A percentile compares a stretch with the other conserved stretches of the same genome.
These are phyloP conservation scores for Colletotrichum agaves DNA, from an alignment of 2,329 filamentous ascomycete species.

Conservation along the genomic window DNA sequence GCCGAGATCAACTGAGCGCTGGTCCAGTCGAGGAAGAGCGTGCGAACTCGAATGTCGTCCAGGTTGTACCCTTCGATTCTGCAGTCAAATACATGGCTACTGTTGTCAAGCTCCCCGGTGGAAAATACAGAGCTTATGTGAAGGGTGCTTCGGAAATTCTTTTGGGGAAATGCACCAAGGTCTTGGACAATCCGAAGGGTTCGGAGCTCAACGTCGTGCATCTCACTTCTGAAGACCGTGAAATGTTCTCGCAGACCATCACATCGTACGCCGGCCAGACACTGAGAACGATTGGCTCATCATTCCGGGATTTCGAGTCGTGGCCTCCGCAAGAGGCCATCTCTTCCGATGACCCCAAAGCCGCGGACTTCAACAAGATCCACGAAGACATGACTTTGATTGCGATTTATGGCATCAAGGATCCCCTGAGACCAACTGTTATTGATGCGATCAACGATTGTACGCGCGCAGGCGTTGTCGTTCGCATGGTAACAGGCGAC, in stretches of 20 bases:
- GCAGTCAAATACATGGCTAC: slow-evolving; percentile 75
- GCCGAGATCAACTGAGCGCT: slow-evolving; percentile 73
- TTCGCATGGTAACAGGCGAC: slow-evolving; percentile 70
- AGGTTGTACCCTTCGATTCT: slow-evolving; percentile 52
- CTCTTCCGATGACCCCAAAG: slow-evolving; percentile 64
- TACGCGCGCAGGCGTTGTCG: slow-evolving; percentile 72
- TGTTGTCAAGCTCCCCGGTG: slow-evolving; percentile 65
- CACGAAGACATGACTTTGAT: slow-evolving; percentile 51
- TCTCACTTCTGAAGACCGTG: slow-evolving; percentile 31
- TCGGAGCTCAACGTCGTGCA: slow-evolving; percentile 1
- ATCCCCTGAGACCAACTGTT: slow-evolving; percentile 72
- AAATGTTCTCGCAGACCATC: slow-evolving; percentile 46
- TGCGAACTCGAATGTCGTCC: slow-evolving; percentile 63
- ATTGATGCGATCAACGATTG: slow-evolving; percentile 70
- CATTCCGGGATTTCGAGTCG: slow-evolving; percentile 62
- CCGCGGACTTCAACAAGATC: slow-evolving; percentile 63
- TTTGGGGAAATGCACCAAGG: slow-evolving; percentile 53
- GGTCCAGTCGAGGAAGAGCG: slow-evolving; percentile 69
- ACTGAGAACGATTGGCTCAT: slow-evolving; percentile 53
- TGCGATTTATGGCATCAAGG: slow-evolving; percentile 71
- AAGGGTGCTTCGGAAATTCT: slow-evolving; percentile 65
- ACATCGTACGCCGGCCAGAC: slow-evolving; percentile 51
- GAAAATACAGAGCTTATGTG: slow-evolving; percentile 66
- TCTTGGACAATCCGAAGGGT: slow-evolving; percentile 39
- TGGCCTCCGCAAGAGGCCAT: slow-evolving; percentile 65